Evolutionary conservation across 768 basidiomycete genomes (phyloP).

Genomic region (Lepiota venenata): DNA sequence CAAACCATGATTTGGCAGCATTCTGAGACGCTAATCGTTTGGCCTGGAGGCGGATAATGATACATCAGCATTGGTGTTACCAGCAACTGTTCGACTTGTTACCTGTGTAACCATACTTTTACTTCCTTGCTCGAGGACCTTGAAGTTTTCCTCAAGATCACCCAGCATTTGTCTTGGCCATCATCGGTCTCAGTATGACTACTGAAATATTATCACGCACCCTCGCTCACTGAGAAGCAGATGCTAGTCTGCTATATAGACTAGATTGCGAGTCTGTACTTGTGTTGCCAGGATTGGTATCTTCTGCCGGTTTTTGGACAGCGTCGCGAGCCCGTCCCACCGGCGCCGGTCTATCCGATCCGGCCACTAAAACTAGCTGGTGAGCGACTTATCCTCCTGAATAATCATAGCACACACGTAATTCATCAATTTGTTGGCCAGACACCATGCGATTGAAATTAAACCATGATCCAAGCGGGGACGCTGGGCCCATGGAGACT

Average conservation of each 20-base stretch:
- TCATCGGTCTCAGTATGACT: not conserved
- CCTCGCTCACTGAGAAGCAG: constrained; percentile 63
- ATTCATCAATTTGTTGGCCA: constrained; percentile 56
- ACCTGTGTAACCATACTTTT: constrained; percentile 66
- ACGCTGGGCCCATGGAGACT: constrained; percentile 54
- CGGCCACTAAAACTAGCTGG: constrained; percentile 49
- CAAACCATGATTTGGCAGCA: constrained; percentile 64
- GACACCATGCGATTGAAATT: constrained; percentile 45
- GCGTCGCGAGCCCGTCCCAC: constrained; percentile 17
- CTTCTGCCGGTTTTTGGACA: constrained; percentile 6
- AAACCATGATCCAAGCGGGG: constrained; percentile 55
- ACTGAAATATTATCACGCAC: constrained; percentile 29
- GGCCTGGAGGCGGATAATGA: constrained; percentile 35
- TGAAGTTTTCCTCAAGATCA: constrained; percentile 59
- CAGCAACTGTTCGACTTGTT: not conserved
- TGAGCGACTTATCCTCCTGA: not conserved
- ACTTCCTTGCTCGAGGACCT: constrained; percentile 63
- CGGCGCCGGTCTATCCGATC: constrained; percentile 57
- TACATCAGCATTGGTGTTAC: not conserved
- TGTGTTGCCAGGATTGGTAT: constrained; percentile 14
- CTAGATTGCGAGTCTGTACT: constrained; percentile 28
- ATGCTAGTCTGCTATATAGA: constrained; percentile 44
- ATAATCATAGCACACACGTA: constrained; percentile 39
- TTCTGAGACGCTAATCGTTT: constrained; percentile 63
- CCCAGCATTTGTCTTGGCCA: constrained; percentile 53